Evolutionary conservation across 31 red algal species (phyloP).

Genomic region (Odonthalia washingtoniensis): DNA sequence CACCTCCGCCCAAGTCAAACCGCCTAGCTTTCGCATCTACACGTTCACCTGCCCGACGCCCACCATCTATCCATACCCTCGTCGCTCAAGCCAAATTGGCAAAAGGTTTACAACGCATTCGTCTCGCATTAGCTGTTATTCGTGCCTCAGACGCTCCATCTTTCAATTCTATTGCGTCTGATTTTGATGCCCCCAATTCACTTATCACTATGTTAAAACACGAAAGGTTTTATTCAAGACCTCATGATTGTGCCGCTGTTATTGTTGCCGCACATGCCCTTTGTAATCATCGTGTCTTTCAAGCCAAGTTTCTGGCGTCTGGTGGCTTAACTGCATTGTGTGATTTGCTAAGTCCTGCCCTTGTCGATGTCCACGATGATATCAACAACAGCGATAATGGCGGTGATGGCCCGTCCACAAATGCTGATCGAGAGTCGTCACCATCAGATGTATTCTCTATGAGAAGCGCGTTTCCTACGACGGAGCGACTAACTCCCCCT

Average conservation of each 20-base stretch:
- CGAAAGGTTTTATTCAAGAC: background rate
- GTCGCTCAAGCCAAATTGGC: background rate
- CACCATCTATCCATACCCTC: too few species aligned
- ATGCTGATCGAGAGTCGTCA: background rate
- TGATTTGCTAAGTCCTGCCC: background rate
- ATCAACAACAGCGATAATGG: too few species aligned
- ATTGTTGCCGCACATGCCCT: conserved; percentile 13
- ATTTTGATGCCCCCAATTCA: background rate
- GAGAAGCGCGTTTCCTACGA: too few species aligned
- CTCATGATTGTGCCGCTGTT: background rate
- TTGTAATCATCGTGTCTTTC: conserved; percentile 18
- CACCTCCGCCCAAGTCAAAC: too few species aligned
- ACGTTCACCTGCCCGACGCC: too few species aligned
- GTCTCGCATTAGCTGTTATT: background rate
- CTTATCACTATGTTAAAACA: background rate
- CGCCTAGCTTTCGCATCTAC: too few species aligned
- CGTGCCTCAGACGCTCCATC: background rate
- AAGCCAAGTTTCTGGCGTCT: background rate
- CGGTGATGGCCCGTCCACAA: background rate
- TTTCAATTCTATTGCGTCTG: background rate
- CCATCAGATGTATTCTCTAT: background rate
- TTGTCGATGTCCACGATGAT: too few species aligned
- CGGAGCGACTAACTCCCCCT: background rate
- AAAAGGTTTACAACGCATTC: background rate
- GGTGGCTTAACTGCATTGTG: conserved; percentile 3